Evolutionary conservation across 2,329 filamentous ascomycete species (phyloP), one percentile per base, ranked within the genome.

Genomic region (Fusarium tuaranense): DNA sequence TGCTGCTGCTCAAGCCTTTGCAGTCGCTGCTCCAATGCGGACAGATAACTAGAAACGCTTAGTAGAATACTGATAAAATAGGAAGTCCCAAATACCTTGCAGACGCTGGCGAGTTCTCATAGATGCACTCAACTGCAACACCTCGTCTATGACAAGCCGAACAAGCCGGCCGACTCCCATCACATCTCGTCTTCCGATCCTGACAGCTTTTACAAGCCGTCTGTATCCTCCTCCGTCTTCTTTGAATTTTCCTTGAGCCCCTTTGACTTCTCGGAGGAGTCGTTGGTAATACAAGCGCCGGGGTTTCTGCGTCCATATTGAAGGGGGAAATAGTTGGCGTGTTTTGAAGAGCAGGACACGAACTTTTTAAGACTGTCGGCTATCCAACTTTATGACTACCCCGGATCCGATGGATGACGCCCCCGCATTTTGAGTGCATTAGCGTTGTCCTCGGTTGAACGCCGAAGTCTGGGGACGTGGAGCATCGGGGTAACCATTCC

Each of bases 171-270:
- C 58, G 63, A 7, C 25, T 27, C 18, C 64, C 68, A 14, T 70
- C 68, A 20, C 68, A 70, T 10, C 68, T 51, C 18, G 64, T 62
- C 41, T 70, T 70, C 39, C 64, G 64, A 7, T 51, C 48, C 12
- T 59, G 68, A 18, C 68, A 70, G 13, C 32, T 25, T n/a, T 58
- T 39, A 38, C 68, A 70, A 22, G 68, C 64, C 34, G 36, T 53
- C 16, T 48, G 30, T 18, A 67, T 65, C 12, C 58, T 64, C 5
- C 36, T 36, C 9, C 68, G 68, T 18, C 59, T 67, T 20, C 41
- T 44, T 12, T 32, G 10, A 44, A 20, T 22, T 9, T 22, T 32
- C 53, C 13, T 59, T 13, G 20, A 22, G 1, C 57, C 57, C 4
- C 57, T 59, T 7, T 59, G 57, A 27, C 32, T 59, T 9, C 20